Evolutionary conservation across 1,284 basidiomycete species (phyloP).

Genomic region (Puccinia polysora): DNA sequence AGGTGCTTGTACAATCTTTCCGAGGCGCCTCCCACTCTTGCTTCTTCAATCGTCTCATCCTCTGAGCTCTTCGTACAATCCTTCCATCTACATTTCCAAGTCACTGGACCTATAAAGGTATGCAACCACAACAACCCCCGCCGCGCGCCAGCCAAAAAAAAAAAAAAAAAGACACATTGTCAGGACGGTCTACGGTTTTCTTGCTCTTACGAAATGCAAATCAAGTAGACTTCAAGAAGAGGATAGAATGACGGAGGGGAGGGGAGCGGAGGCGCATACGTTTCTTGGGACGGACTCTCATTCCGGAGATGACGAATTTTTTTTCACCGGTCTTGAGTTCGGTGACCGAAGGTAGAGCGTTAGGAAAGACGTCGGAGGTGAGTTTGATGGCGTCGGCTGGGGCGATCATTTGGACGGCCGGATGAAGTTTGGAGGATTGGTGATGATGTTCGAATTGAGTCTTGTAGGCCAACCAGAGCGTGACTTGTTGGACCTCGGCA

Average conservation of each 20-base stretch:
- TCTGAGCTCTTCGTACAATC: constrained; percentile 16
- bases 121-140: background rate
- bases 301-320: constrained; percentile 36
- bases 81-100: constrained; percentile 34
- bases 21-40: background rate
- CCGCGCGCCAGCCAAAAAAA: constrained; percentile 2
- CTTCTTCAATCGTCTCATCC: background rate
- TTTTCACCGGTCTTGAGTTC: constrained; percentile 32
- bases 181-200: background rate
- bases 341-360: constrained; percentile 26
- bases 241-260: background rate
- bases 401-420: constrained; percentile 23
- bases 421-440: background rate
- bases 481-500: constrained; percentile 37
- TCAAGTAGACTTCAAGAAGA: background rate
- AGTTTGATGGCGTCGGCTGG: constrained; percentile 41
- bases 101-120: background rate
- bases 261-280: background rate
- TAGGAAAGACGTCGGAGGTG: constrained; percentile 37
- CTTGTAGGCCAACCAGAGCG: constrained; percentile 38
- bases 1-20: constrained; percentile 8
- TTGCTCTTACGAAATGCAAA: background rate
- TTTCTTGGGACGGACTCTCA: constrained; percentile 20
- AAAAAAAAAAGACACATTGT: background rate
- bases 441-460: constrained; percentile 35